These are phyloP conservation scores for Puccinia horiana DNA, from an alignment of 1,284 basidiomycete species.

Conservation along the genomic window DNA sequence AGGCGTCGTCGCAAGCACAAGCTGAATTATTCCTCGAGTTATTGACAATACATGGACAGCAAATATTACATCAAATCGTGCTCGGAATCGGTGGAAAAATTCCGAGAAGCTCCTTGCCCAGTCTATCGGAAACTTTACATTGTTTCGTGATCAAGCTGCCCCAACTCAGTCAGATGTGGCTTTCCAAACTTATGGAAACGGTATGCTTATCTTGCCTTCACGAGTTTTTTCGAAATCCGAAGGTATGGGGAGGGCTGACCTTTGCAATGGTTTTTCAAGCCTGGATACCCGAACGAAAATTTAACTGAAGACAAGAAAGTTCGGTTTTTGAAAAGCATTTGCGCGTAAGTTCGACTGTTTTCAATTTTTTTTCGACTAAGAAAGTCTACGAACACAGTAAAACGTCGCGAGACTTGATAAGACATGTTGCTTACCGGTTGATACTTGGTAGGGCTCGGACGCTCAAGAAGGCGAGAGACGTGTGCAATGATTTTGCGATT, in stretches of 20 bases:
- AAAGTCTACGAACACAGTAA: neutral
- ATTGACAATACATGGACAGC: slow-evolving; percentile 9
- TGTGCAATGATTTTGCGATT: slow-evolving; percentile 43
- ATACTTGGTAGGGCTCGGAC: slow-evolving; percentile 30
- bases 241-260: neutral
- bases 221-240: neutral
- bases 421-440: neutral
- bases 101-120: slow-evolving; percentile 51
- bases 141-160: slow-evolving; percentile 53
- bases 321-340: slow-evolving; percentile 28
- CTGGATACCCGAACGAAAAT: slow-evolving; percentile 31
- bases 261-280: neutral
- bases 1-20: slow-evolving; percentile 26
- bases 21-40: slow-evolving; percentile 23
- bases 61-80: slow-evolving; percentile 24
- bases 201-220: neutral
- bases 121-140: slow-evolving; percentile 55
- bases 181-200: slow-evolving; percentile 51
- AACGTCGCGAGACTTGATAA: neutral
- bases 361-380: neutral
- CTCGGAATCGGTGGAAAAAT: slow-evolving; percentile 30
- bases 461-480: slow-evolving; percentile 43
- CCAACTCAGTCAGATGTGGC: slow-evolving; percentile 50
- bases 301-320: slow-evolving; percentile 31
- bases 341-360: slow-evolving; percentile 15